A percentile compares a stretch with the other conserved stretches of the same genome.
phyloP scores from a whole-genome alignment of 371 early-diverging fungal species.

The Spraguea lophii region DNA sequence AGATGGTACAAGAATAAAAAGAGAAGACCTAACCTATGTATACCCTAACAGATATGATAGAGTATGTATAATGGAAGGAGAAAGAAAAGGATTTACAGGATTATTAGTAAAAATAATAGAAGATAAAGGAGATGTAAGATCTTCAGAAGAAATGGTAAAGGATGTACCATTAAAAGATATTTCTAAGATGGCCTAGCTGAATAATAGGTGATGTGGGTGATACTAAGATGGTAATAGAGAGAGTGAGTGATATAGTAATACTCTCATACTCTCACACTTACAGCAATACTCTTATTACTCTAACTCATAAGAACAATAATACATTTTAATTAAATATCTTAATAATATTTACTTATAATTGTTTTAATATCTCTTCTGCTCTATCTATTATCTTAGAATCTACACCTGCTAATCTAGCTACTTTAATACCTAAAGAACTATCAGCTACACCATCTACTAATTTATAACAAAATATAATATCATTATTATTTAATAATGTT shows the following conservation, averaged over 20 bases:
- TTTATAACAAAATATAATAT: conserved; percentile 86
- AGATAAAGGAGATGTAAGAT: conserved; percentile 10
- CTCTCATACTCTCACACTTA: too few relatives aligned
- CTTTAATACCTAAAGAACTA: conserved; percentile 67
- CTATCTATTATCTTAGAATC: conserved; percentile 47
- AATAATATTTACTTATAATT: conserved; percentile 13
- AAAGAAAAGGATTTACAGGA: conserved; percentile 12
- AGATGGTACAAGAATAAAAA: not conserved
- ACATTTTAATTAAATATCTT: conserved; percentile 2
- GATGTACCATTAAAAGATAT: conserved; percentile 7
- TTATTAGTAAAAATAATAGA: conserved; percentile 15
- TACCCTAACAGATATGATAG: conserved; percentile 18
- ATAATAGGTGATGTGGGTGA: too few relatives aligned
- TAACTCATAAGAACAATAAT: too few relatives aligned
- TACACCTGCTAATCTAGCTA: conserved; percentile 80
- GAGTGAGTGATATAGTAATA: too few relatives aligned
- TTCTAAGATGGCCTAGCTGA: conserved; percentile 4
- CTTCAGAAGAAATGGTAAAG: conserved; percentile 8
- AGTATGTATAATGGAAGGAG: conserved; percentile 21
- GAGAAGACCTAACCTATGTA: conserved; percentile 2
- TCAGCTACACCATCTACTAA: conserved; percentile 59
- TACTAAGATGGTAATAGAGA: too few relatives aligned
- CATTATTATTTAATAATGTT: conserved; percentile 35
- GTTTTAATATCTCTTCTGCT: conserved; percentile 30
- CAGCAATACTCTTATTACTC: too few relatives aligned